Evolutionary conservation across 495 filamentous ascomycete species (phyloP).

Genomic region (Hapsidospora chrysogenum): DNA sequence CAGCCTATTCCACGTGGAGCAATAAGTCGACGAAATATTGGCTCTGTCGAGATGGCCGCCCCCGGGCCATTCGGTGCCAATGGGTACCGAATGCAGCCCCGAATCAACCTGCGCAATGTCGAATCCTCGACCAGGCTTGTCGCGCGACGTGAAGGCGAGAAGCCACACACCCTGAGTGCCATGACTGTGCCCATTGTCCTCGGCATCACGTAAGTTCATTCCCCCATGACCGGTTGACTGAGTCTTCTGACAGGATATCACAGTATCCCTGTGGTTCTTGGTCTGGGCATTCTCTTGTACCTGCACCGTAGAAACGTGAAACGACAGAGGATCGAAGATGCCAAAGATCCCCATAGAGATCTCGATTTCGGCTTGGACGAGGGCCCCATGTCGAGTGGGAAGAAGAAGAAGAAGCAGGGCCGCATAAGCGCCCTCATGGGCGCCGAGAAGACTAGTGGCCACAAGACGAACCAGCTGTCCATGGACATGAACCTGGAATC

Average conservation of each 20-base stretch:
- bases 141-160: conserved; percentile 22
- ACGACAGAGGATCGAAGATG: conserved; percentile 63
- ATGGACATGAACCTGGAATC: conserved; percentile 66
- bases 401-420: conserved; percentile 21
- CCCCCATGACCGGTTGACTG: not conserved
- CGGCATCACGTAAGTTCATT: conserved; percentile 58
- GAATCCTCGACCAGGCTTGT: conserved; percentile 7
- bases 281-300: conserved; percentile 49
- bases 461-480: conserved; percentile 56
- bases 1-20: too few species aligned
- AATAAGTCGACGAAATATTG: too few species aligned
- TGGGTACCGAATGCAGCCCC: not conserved
- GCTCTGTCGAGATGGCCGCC: too few species aligned
- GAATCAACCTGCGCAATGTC: not conserved
- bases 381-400: conserved; percentile 10
- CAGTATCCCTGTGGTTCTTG: conserved; percentile 62
- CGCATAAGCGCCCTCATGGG: conserved; percentile 17
- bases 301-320: conserved; percentile 63
- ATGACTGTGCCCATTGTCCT: conserved; percentile 64
- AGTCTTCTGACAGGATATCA: conserved; percentile 2
- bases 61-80: not conserved
- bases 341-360: conserved; percentile 75
- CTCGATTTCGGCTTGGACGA: conserved; percentile 80
- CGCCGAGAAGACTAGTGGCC: conserved; percentile 30
- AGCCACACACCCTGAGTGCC: conserved; percentile 34